Evolutionary conservation across 345 rosid species (phyloP).

Genomic region (Gossypium bickii): DNA sequence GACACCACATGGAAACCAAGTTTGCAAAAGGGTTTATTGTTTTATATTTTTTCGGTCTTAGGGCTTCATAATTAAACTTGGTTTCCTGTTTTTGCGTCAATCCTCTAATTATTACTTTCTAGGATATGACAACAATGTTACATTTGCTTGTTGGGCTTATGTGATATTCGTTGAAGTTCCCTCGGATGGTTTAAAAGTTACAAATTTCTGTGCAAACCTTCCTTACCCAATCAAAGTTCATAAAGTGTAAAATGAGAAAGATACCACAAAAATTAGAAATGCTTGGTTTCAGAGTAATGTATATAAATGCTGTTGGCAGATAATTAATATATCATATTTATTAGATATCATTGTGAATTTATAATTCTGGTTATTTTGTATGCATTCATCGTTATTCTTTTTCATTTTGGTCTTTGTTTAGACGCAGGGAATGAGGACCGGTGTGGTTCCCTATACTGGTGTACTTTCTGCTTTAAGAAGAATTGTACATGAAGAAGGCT

Average conservation of each 20-base stretch:
- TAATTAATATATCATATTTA: background rate
- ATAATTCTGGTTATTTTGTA: background rate
- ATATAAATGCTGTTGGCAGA: too few species aligned
- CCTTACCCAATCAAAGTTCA: background rate
- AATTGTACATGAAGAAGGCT: slow-evolving; percentile 79
- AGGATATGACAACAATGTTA: background rate
- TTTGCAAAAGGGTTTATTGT: background rate
- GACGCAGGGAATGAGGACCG: slow-evolving; percentile 72
- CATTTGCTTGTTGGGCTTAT: background rate
- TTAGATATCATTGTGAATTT: background rate
- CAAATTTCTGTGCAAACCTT: background rate
- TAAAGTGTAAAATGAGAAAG: background rate
- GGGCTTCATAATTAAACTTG: background rate
- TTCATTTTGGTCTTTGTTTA: slow-evolving; percentile 25
- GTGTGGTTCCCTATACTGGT: slow-evolving; percentile 77
- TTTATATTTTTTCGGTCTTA: background rate
- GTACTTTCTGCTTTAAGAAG: slow-evolving; percentile 71
- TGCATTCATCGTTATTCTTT: slow-evolving; percentile 2
- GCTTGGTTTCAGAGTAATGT: background rate
- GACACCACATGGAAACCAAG: background rate
- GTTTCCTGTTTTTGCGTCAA: background rate
- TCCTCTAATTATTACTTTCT: background rate
- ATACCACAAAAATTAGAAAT: background rate
- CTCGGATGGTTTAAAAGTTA: background rate
- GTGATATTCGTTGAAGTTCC: background rate